phyloP scores from a whole-genome alignment of 1,284 basidiomycete species.

The Chondrostereum purpureum region DNA sequence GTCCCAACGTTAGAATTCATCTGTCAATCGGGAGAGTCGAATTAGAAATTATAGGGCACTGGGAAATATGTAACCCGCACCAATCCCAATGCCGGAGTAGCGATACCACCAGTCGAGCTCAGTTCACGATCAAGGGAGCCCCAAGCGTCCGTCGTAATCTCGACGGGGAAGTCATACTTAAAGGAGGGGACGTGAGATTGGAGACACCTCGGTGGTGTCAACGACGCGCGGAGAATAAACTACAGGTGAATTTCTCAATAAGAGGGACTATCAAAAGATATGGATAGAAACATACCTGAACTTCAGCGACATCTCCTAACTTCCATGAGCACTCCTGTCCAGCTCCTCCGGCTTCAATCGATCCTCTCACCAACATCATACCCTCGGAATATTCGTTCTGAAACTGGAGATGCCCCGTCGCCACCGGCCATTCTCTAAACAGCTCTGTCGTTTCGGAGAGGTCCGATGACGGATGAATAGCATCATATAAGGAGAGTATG shows the following conservation, averaged over 20 bases:
- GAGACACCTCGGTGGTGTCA: constrained; percentile 26
- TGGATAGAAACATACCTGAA: constrained; percentile 15
- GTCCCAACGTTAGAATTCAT: not conserved
- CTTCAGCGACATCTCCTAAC: constrained; percentile 17
- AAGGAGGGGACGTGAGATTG: constrained; percentile 32
- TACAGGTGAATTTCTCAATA: constrained; percentile 14
- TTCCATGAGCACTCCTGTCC: constrained; percentile 22
- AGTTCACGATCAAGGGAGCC: constrained; percentile 33
- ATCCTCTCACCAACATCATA: constrained; percentile 20
- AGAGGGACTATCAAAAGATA: constrained; percentile 3
- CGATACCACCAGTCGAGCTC: constrained; percentile 30
- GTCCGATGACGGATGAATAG: no score
- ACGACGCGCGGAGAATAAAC: constrained; percentile 33
- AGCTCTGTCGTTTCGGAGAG: no score
- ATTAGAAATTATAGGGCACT: not conserved
- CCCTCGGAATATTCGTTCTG: constrained; percentile 22
- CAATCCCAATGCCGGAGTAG: constrained; percentile 37
- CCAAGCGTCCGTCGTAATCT: constrained; percentile 37
- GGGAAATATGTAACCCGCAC: not conserved
- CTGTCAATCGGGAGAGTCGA: not conserved
- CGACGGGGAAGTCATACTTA: constrained; percentile 30
- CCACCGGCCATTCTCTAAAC: constrained; percentile 15
- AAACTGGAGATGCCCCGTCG: constrained; percentile 18
- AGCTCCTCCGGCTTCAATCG: constrained; percentile 20
- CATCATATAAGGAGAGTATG: no score